phyloP scores from a whole-genome alignment of 768 basidiomycete genomes.

The Suillus tomentosus region DNA sequence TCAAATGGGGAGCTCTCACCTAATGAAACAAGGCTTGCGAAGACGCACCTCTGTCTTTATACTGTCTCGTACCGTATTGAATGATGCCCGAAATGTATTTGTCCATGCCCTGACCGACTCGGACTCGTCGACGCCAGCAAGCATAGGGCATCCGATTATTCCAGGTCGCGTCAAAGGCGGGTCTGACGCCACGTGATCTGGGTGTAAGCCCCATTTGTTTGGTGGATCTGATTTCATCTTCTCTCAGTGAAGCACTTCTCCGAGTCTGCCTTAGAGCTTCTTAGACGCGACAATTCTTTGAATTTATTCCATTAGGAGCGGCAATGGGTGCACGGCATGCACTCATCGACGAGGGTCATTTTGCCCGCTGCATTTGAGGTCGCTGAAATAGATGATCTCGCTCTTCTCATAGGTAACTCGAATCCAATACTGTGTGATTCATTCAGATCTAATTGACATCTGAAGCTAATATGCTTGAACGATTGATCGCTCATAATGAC shows the following conservation, averaged over 20 bases:
- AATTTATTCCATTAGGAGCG: neutral
- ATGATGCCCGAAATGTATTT: neutral
- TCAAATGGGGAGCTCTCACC: neutral
- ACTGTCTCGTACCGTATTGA: neutral
- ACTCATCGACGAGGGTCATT: constrained; percentile 74
- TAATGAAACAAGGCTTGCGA: too few relatives aligned
- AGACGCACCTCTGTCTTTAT: neutral
- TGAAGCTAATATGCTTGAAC: constrained; percentile 93
- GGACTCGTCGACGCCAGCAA: neutral
- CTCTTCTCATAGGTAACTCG: constrained; percentile 79
- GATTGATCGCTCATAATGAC: constrained; percentile 95
- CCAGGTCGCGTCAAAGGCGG: too few relatives aligned
- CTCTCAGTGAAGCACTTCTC: neutral
- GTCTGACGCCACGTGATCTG: too few relatives aligned
- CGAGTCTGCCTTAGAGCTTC: neutral
- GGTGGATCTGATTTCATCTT: neutral
- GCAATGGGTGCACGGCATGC: constrained; percentile 79
- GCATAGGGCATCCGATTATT: neutral
- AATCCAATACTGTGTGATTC: constrained; percentile 20
- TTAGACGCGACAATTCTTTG: neutral
- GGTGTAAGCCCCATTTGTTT: neutral
- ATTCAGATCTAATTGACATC: constrained; percentile 19
- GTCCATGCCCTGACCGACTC: neutral
- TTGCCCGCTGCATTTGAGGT: constrained; percentile 85
- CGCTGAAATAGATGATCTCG: constrained; percentile 79